Conservation (phyloP, 2,329 filamentous ascomycete genomes). For the Pseudocercospora macadamiae region DNA sequence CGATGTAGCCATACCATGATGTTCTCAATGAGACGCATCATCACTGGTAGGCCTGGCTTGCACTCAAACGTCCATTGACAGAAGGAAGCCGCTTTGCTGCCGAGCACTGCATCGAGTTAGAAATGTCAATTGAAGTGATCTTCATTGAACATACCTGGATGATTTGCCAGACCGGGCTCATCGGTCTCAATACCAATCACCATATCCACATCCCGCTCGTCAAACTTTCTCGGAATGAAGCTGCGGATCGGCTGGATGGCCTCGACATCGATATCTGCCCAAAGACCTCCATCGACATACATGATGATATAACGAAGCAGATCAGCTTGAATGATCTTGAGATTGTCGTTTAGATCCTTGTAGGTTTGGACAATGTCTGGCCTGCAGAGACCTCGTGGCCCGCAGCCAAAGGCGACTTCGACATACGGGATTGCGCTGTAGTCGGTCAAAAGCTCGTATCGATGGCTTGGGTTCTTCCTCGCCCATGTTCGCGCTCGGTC, state of each 20-base stretch:
- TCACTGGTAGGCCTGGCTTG: constrained; percentile 67
- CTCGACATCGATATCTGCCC: constrained; percentile 63
- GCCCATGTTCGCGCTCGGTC: constrained; percentile 65
- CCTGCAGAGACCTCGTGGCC: constrained; percentile 62
- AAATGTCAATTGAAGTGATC: not conserved
- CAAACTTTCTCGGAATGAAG: constrained; percentile 66
- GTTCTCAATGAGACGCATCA: constrained; percentile 68
- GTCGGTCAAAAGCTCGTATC: constrained; percentile 71
- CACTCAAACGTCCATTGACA: constrained; percentile 76
- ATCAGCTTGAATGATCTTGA: constrained; percentile 67
- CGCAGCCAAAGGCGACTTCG: constrained; percentile 63
- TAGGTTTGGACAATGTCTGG: constrained; percentile 67
- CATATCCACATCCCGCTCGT: constrained; percentile 65
- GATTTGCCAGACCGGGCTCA: constrained; percentile 64
- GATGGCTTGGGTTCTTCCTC: constrained; percentile 64
- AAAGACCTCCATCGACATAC: constrained; percentile 66
- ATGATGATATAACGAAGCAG: constrained; percentile 67
- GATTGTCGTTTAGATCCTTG: constrained; percentile 55
- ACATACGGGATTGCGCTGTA: constrained; percentile 68
- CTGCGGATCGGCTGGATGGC: constrained; percentile 55
- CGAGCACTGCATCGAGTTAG: constrained; percentile 50
- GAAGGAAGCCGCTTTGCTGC: constrained; percentile 69
- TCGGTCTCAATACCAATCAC: constrained; percentile 72
- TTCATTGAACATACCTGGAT: constrained; percentile 48
- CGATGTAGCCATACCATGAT: constrained; percentile 67